Base-by-base conservation (phyloP, 176 grass and related monocot species). In the Melocanna baccifera region DNA sequence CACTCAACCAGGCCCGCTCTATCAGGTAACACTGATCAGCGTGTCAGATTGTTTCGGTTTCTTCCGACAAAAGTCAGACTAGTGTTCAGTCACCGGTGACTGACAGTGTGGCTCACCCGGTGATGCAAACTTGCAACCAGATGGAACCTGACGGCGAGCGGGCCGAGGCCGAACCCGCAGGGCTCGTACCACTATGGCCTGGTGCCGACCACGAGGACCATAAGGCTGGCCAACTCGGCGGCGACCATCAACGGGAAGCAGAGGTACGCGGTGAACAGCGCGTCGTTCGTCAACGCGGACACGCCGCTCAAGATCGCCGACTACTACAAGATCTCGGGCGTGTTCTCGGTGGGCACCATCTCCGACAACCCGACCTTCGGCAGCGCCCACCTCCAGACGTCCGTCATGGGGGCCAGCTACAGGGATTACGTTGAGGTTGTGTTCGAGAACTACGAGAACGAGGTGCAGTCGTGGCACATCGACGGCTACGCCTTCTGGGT, bases 141-240 rank as follows among this genome's bases (percentile, higher is more conserved):
- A 73, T 97, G 95, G 95, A 97, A 97, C 65, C 86, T 97, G 57
- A 94, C 95, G 68, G 95, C 95, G 8, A 97, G 95, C 84, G 95
- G 95, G 39, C 95, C 95, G 9, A 73, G 95, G 73, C 95, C 92
- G 0, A 97, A 97, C 78, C 95, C 92, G 5, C 95, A 97, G 86
- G 95, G 95, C 5, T 97, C 95, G 10, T 97, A 97, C 80, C 95
- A 97, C 92, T 97, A 97, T 57, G 95, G 95, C 0, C 57, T 92
- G 50, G 92, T 94, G 36, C 73, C 77, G 3, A 83, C 87, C 9
- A 73, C 78, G 43, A 73, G 71, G 86, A 97, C 92, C 4, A 97
- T 97, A 71, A 69, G 90, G 80, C 88, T 97, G 16, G 92, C 90
- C 41, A 97, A 91, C 86, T 97, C 95, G 14, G 86, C 95, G 3